These are phyloP conservation scores for Hymenoscyphus occultus DNA, from an alignment of 2,329 filamentous ascomycete species.

Conservation along the genomic window DNA sequence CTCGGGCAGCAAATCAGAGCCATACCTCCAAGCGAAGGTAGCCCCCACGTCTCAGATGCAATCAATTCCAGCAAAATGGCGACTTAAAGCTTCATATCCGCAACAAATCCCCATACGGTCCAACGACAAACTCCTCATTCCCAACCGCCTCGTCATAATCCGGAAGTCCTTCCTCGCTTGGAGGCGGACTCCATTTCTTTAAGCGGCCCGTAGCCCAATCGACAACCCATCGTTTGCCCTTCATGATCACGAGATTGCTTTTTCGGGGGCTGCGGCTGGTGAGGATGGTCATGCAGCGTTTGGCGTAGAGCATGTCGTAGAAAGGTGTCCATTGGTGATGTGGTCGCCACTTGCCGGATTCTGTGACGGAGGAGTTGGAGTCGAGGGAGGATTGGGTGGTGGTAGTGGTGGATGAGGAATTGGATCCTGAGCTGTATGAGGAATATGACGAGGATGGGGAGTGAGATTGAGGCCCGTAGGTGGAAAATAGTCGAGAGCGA, in stretches of 20 bases:
- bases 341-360: conserved; percentile 53
- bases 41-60: not conserved
- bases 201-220: conserved; percentile 58
- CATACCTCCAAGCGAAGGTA: not conserved
- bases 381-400: conserved; percentile 9
- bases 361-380: conserved; percentile 27
- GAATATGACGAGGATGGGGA: conserved; percentile 8
- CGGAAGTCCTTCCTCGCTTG: conserved; percentile 33
- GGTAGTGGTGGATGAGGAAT: conserved; percentile 12
- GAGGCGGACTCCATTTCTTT: conserved; percentile 47
- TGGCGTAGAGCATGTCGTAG: conserved; percentile 58
- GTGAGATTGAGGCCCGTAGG: conserved; percentile 9
- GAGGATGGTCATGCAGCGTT: conserved; percentile 57
- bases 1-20: too few relatives aligned
- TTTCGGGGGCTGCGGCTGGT: conserved; percentile 56
- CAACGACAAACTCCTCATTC: conserved; percentile 5
- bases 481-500: conserved; percentile 9
- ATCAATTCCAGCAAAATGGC: not conserved
- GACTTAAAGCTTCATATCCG: conserved; percentile 3
- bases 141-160: conserved; percentile 39
- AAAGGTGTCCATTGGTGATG: conserved; percentile 52
- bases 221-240: conserved; percentile 57
- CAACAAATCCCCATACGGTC: conserved; percentile 11
- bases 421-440: not conserved
- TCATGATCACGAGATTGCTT: conserved; percentile 54